These are phyloP conservation scores for Rhynchospora tenuis DNA, from an alignment of 176 grass and related monocot species.

Conservation along the genomic window DNA sequence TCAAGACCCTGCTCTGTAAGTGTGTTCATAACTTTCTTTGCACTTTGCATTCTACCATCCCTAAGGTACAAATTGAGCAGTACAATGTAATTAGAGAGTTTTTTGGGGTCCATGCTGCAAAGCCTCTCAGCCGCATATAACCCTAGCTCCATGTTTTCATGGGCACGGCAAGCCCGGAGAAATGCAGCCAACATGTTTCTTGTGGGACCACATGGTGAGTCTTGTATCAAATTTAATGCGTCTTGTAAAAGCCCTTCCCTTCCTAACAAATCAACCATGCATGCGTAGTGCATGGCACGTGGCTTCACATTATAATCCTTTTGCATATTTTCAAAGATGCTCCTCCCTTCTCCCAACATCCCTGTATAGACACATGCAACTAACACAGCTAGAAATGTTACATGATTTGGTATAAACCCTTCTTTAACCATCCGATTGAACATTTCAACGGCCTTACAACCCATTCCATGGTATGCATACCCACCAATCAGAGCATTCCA, in stretches of 20 bases:
- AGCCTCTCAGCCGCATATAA: constrained; percentile 61
- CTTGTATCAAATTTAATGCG: constrained; percentile 67
- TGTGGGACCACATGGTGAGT: constrained; percentile 50
- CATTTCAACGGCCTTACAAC: constrained; percentile 44
- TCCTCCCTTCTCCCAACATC: constrained; percentile 56
- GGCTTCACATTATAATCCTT: constrained; percentile 41
- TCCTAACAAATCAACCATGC: constrained; percentile 84
- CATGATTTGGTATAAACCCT: constrained; percentile 58
- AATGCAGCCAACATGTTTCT: constrained; percentile 80
- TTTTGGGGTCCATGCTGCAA: constrained; percentile 55
- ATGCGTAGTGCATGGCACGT: constrained; percentile 83
- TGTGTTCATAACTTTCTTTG: constrained; percentile 37
- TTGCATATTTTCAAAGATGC: constrained; percentile 61
- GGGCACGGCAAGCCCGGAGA: constrained; percentile 72
- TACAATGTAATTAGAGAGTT: constrained; percentile 59
- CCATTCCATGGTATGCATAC: constrained; percentile 84
- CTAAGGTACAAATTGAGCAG: constrained; percentile 69
- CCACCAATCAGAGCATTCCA: constrained; percentile 95
- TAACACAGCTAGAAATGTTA: constrained; percentile 64
- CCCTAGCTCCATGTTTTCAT: constrained; percentile 61
- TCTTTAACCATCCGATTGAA: constrained; percentile 69
- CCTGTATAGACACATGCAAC: constrained; percentile 69
- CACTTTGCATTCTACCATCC: constrained; percentile 37
- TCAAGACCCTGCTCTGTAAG: constrained; percentile 45
- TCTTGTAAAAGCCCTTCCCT: constrained; percentile 70